phyloP scores from a whole-genome alignment of 805 yeast genomes.

The Metschnikowia drakensbergensis region DNA sequence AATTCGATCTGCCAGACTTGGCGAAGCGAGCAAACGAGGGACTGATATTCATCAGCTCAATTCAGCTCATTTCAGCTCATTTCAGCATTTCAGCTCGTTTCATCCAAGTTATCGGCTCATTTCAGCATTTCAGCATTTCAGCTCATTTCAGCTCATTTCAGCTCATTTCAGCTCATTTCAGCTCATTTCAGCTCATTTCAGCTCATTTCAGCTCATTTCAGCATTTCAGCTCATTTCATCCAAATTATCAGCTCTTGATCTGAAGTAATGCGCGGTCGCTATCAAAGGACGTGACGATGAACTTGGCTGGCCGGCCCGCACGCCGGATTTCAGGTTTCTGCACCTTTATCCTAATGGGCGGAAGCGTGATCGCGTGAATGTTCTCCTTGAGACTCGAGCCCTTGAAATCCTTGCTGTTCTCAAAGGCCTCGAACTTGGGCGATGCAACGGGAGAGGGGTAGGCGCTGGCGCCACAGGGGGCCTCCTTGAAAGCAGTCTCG shows the following conservation, averaged over 20 bases:
- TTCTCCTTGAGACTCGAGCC: slow-evolving; percentile 3
- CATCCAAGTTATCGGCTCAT: no score
- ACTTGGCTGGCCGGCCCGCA: slow-evolving; percentile 12
- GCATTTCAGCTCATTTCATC: not conserved
- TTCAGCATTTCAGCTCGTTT: no score
- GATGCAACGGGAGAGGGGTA: slow-evolving; percentile 33
- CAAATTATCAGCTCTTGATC: slow-evolving; percentile 5
- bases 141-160: no score
- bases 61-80: no score
- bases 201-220: no score
- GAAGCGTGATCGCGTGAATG: slow-evolving; percentile 6
- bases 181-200: no score
- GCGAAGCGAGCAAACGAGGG: no score
- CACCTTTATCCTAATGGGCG: slow-evolving; percentile 15
- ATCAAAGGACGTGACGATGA: slow-evolving; percentile 35
- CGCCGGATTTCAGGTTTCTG: slow-evolving; percentile 11
- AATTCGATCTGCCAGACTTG: no score
- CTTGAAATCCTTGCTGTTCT: not conserved
- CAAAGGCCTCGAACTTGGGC: slow-evolving; percentile 20
- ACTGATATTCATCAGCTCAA: no score
- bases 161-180: no score
- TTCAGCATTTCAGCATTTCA: not conserved
- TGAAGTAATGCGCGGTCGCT: slow-evolving; percentile 25
- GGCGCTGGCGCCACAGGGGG: slow-evolving; percentile 19
- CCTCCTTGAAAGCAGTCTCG: not conserved